Base-by-base conservation (phyloP, 257 asterid genomes). In the Prunella vulgaris region DNA sequence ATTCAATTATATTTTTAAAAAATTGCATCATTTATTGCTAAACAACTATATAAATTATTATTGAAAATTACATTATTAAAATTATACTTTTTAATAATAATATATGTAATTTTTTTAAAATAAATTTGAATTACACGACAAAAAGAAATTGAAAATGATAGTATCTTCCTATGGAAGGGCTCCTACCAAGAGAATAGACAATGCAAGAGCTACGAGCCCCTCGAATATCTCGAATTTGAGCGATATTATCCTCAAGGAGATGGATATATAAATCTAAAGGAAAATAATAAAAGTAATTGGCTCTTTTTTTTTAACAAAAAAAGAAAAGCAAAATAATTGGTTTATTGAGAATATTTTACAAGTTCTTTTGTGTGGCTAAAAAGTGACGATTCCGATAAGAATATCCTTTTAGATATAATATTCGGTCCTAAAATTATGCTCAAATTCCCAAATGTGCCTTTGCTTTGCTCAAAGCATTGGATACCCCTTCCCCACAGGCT, bases 371-470 rank as follows among this genome's bases (percentile, higher is more conserved):
- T 76, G 84, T 73, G 79, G 77, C 22, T 37, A 53, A 35, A 46
- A 44, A 56, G 56, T 28, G 64, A 66, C 66, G 84, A 74, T 80
- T 73, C 84, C 40, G 70, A 74, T 70, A 62, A 69, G 74, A 66
- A 73, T 80, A 66, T 77, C 82, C 73, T 8, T 69, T 73, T 5
- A 44, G 76, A 62, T 52, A 65, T 76, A n/a, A n/a, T n/a, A 73
- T 70, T 66, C 74, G 70, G 37, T 67, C 37, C 59, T 32, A 28
- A 28, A 42, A 21, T 24, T 46, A 49, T 71, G 44, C 69, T 56
- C 57, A 7, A 8, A 9, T 64, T 30, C 53, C 53, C 30, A 9
- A 18, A 60, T 61, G 54, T 61, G 76, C 51, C 35, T 22, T 73
- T 68, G 60, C 72, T 65, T 33, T 73, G 15, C 61, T 30, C 20